These are phyloP conservation scores for Trametes villosa DNA, from an alignment of 768 basidiomycete genomes.

Conservation along the genomic window DNA sequence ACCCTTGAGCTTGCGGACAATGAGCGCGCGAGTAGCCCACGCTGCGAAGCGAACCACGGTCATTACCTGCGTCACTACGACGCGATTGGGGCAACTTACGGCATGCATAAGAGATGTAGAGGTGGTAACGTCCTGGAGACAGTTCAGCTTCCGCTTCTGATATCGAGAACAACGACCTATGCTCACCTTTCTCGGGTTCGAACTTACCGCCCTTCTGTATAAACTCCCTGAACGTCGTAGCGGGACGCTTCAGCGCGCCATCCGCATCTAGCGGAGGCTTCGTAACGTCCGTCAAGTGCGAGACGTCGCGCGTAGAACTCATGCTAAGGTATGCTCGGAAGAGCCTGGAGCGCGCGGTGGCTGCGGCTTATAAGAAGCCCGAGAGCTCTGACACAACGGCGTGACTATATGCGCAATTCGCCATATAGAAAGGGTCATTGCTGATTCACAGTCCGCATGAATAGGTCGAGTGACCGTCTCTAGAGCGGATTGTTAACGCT, in stretches of 20 bases:
- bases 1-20: slow-evolving; percentile 90
- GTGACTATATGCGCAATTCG: too few relatives aligned
- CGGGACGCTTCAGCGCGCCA: slow-evolving; percentile 66
- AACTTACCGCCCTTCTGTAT: slow-evolving; percentile 65
- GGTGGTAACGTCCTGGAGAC: slow-evolving; percentile 79
- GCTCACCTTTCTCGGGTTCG: slow-evolving; percentile 81
- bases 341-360: too few relatives aligned
- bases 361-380: too few relatives aligned
- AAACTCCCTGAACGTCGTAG: slow-evolving; percentile 56
- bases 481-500: too few relatives aligned
- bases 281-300: slow-evolving; percentile 53
- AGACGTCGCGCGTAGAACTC: slow-evolving; percentile 40
- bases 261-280: slow-evolving; percentile 58
- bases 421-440: too few relatives aligned
- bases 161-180: too few relatives aligned
- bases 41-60: slow-evolving; percentile 58
- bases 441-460: too few relatives aligned
- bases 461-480: too few relatives aligned
- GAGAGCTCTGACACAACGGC: too few relatives aligned
- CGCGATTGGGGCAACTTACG: slow-evolving; percentile 50
- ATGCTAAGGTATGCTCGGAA: too few relatives aligned
- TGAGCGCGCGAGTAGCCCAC: slow-evolving; percentile 93
- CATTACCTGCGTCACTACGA: not conserved
- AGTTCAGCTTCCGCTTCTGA: too few relatives aligned
- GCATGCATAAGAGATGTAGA: slow-evolving; percentile 87